These are phyloP conservation scores for Moricandia arvensis DNA, from an alignment of 345 rosid genomes.

Conservation along the genomic window DNA sequence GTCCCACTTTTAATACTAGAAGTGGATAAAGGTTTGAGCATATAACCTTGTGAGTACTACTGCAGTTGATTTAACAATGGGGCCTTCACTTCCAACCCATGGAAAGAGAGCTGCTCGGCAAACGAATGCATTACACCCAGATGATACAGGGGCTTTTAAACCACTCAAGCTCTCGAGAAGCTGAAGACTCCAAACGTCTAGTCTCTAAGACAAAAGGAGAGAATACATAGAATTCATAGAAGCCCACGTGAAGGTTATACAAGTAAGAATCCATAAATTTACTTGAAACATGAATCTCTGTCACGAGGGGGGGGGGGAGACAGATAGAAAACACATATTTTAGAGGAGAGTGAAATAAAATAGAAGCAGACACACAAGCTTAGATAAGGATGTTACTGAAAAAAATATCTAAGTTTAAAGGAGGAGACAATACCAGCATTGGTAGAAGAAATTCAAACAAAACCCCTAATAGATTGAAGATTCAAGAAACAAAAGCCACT, in stretches of 20 bases:
- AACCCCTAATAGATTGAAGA: neutral
- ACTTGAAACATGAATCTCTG: neutral
- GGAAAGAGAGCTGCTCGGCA: constrained; percentile 60
- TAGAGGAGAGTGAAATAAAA: neutral
- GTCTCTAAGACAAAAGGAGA: constrained; percentile 46
- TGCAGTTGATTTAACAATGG: constrained; percentile 53
- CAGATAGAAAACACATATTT: neutral
- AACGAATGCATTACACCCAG: constrained; percentile 49
- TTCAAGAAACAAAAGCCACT: constrained; percentile 20
- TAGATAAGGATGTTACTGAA: neutral
- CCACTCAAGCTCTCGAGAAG: constrained; percentile 40
- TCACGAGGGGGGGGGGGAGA: neutral
- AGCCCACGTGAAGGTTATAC: neutral
- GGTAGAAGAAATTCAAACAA: neutral
- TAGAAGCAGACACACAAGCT: neutral
- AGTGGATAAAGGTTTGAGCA: constrained; percentile 11
- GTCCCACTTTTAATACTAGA: neutral
- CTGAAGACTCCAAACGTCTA: constrained; percentile 63
- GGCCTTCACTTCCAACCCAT: constrained; percentile 51
- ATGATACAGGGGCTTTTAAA: constrained; percentile 42
- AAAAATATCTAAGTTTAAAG: neutral
- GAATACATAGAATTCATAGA: constrained; percentile 8
- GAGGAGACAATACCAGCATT: neutral
- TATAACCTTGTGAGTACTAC: constrained; percentile 48
- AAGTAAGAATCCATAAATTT: neutral